Evolutionary conservation across 345 rosid genomes (phyloP), one percentile per base, ranked within the genome.

Genomic region (Aurinia saxatilis): DNA sequence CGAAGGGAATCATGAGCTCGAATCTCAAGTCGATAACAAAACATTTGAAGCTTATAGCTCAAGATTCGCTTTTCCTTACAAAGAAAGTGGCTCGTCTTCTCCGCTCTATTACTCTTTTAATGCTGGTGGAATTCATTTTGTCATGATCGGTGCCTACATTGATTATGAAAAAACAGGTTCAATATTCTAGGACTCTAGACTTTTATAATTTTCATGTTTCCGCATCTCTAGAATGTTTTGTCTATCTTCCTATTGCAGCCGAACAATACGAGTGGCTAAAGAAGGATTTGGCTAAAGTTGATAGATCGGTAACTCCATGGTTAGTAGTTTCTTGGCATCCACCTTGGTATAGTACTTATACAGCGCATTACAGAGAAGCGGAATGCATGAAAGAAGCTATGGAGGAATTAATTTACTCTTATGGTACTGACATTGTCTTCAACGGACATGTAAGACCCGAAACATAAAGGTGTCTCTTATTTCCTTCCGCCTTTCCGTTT

Each of bases 1-100:
- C 7, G 96, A 81, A 74, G 99, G 99, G 66, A 79, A 93, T 44
- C 99, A 87, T 60, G 99, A 93, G 74, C 73, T 85, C 44, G 99
- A 87, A 75, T 30, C 21, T 27, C 96, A 90, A 70, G 86, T 79
- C 13, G 90, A 81, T 56, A 77, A 85, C 65, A 81, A 66, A 63
- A 70, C 80, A 11, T 92, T 87, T 66, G 82, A 57, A 41, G 88
- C 98, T 68, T 92, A 85, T 68, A 80, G 83, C 62, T 84, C 93
- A 10, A 83, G 98, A 61, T 92, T 89, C 63, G 88, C 90, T 54
- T 82, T 89, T 73, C 97, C 97, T 66, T 84, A 75, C 15, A 60
- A 78, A 65, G 95, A 87, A 63, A 81, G 91, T 46, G 86, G 83
- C 54, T 89, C 97, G 2, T 73, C 65, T 15, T 89, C 98, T 12